Evolutionary conservation across 768 basidiomycete species (phyloP), one percentile per base, ranked within the genome.

Genomic region (Tylopilus rubrobrunneus): DNA sequence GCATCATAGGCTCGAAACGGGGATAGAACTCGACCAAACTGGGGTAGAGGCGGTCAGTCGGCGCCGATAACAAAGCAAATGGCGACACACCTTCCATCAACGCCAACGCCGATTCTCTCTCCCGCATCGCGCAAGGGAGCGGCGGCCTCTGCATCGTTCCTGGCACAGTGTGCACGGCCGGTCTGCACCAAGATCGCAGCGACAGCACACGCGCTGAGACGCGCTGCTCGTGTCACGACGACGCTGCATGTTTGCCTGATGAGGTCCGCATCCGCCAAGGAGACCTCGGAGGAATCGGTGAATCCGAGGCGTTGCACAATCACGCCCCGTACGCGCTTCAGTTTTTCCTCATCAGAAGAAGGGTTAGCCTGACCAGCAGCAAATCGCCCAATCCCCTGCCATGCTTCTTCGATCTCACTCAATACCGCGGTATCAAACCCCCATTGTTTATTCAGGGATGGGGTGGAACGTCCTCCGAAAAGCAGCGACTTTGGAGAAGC

Each of bases 21-120:
- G 97, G 97, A 69, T 98, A 95, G 66, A 92, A 87, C 67, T 98
- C 89, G 59, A 92, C 85, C 67, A 99, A 74, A 69, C 93, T 94
- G 58, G 49, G 17, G 21, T 49, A n/a, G 21, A 50, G 21, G 53
- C 45, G 36, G 28, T 39, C n/a, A 42, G 34, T 36, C 11, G 25
- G 47, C 47, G 14, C 45, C 15, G 43, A n/a, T 36, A 49, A 15
- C 2, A 25, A 21, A 25, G n/a, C n/a, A 19, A 28, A 14, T 27
- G 1, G 19, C 5, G 27, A 49, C 76, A 31, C 55, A 90, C 92
- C 88, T 92, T 66, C 97, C 97, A 64, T 99, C 97, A 10, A 98
- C 84, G 45, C 97, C 97, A 27, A 99, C 83, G 47, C 82, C 77
- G 42, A 96, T 82, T 61, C 73, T 78, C 57, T 76, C 78, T 45